phyloP scores from a whole-genome alignment of 2,329 filamentous ascomycete species.

The Scopulariopsis brevicaulis region DNA sequence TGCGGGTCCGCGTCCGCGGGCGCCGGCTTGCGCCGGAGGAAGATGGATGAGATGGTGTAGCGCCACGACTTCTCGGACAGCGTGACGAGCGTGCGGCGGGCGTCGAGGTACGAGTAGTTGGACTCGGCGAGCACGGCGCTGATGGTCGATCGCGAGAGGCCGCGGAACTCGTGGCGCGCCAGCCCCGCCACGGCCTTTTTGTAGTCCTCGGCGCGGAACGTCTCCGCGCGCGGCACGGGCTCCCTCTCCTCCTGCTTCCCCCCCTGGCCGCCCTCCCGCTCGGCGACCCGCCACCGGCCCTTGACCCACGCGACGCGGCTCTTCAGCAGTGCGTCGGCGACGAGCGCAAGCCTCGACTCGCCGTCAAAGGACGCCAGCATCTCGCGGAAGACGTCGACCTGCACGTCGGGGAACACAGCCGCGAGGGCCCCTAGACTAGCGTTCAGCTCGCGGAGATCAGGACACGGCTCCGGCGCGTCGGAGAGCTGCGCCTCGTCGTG shows the following conservation, averaged over 20 bases:
- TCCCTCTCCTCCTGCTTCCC: background rate
- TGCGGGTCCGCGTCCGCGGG: conserved; percentile 41
- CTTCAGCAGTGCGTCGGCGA: conserved; percentile 67
- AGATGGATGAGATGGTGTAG: conserved; percentile 59
- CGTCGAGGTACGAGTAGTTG: conserved; percentile 68
- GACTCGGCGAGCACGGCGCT: conserved; percentile 69
- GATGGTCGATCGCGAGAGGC: conserved; percentile 61
- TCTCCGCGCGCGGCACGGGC: conserved; percentile 46
- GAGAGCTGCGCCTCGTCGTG: conserved; percentile 42
- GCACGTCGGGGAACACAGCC: conserved; percentile 68
- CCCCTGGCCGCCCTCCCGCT: conserved; percentile 8
- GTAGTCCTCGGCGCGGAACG: conserved; percentile 57
- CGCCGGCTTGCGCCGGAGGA: conserved; percentile 49
- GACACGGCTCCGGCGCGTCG: conserved; percentile 35
- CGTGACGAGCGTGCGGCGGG: conserved; percentile 56
- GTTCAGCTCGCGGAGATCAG: conserved; percentile 60
- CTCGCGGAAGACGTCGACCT: conserved; percentile 72
- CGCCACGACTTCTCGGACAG: conserved; percentile 68
- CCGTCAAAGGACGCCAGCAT: conserved; percentile 65
- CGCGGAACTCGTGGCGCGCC: conserved; percentile 65
- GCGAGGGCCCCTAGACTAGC: conserved; percentile 55
- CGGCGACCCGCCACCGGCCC: conserved; percentile 47
- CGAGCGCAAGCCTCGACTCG: conserved; percentile 65
- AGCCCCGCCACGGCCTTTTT: conserved; percentile 56
- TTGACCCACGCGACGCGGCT: conserved; percentile 59